These are phyloP conservation scores for Amanita inopinata DNA, from an alignment of 768 basidiomycete species.

Conservation along the genomic window DNA sequence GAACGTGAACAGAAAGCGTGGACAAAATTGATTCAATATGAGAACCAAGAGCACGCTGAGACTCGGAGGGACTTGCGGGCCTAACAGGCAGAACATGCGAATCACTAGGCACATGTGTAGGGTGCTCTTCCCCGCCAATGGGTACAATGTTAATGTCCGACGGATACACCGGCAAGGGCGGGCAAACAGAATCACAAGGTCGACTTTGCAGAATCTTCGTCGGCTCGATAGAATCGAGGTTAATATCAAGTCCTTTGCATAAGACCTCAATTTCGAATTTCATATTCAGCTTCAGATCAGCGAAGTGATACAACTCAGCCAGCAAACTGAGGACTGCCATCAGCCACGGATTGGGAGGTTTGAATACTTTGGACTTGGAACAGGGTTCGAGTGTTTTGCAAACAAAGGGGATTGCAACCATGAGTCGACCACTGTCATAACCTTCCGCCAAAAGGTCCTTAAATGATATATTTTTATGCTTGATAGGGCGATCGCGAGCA, in stretches of 20 bases:
- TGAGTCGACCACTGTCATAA: conserved; percentile 81
- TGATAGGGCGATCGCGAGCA: conserved; percentile 87
- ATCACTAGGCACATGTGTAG: conserved; percentile 33
- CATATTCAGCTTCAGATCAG: conserved; percentile 90
- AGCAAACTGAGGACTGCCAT: conserved; percentile 91
- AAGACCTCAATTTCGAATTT: conserved; percentile 99
- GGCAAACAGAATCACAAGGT: conserved; percentile 46
- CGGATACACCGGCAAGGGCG: conserved; percentile 70
- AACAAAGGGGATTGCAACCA: conserved; percentile 95
- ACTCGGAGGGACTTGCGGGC: conserved; percentile 48
- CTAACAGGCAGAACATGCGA: conserved; percentile 56
- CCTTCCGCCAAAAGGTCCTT: conserved; percentile 97
- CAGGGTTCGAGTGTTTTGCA: conserved; percentile 95
- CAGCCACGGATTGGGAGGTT: conserved; percentile 95
- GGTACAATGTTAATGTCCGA: conserved; percentile 72
- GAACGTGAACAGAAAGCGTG: conserved; percentile 60
- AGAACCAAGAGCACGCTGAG: conserved; percentile 57
- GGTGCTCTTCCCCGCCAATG: conserved; percentile 56
- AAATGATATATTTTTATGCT: conserved; percentile 87
- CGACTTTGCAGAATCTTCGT: conserved; percentile 76
- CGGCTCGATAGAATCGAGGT: conserved; percentile 77
- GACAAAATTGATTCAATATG: conserved; percentile 78
- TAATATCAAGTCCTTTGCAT: conserved; percentile 85
- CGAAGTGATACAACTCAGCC: conserved; percentile 94
- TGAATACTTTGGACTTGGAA: conserved; percentile 85